phyloP scores from a whole-genome alignment of 2,329 filamentous ascomycete species.

The Apiospora saccharicola region DNA sequence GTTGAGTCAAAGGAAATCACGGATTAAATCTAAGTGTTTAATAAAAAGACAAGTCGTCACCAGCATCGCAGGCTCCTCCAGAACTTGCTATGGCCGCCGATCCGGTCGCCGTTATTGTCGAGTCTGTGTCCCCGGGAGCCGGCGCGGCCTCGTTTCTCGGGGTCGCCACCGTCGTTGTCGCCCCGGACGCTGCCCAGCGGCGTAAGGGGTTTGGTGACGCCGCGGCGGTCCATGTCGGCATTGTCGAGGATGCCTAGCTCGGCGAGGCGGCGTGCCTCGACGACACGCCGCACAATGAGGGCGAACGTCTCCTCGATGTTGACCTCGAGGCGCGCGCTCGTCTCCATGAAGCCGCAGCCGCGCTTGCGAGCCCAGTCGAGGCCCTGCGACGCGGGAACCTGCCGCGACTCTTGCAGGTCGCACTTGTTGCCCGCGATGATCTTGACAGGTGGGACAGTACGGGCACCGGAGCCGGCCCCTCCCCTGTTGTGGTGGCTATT shows the following conservation, averaged over 20 bases:
- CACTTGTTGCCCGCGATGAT: conserved; percentile 89
- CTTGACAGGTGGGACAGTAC: conserved; percentile 76
- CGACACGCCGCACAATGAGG: conserved; percentile 67
- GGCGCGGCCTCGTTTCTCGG: conserved; percentile 30
- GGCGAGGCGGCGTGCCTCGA: conserved; percentile 62
- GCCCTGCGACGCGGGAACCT: conserved; percentile 73
- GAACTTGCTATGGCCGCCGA: conserved; percentile 56
- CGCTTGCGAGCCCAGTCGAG: conserved; percentile 78
- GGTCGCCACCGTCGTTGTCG: conserved; percentile 50
- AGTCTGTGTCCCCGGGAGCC: conserved; percentile 50
- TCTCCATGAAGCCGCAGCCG: conserved; percentile 90
- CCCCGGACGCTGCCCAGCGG: conserved; percentile 51
- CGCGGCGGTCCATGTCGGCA: conserved; percentile 55
- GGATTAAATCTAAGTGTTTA: not conserved
- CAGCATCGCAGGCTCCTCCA: conserved; percentile 66
- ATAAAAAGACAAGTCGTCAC: conserved; percentile 43
- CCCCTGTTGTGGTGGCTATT: not conserved
- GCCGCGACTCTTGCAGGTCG: conserved; percentile 74
- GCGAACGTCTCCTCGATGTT: conserved; percentile 92
- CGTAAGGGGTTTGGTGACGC: conserved; percentile 65
- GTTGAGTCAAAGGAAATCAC: not conserved
- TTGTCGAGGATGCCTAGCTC: conserved; percentile 55
- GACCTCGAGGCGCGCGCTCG: conserved; percentile 81
- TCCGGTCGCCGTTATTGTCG: conserved; percentile 51
- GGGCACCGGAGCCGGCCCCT: conserved; percentile 47